These are phyloP conservation scores for Anisodus tanguticus DNA, from an alignment of 257 asterid species.

Conservation along the genomic window DNA sequence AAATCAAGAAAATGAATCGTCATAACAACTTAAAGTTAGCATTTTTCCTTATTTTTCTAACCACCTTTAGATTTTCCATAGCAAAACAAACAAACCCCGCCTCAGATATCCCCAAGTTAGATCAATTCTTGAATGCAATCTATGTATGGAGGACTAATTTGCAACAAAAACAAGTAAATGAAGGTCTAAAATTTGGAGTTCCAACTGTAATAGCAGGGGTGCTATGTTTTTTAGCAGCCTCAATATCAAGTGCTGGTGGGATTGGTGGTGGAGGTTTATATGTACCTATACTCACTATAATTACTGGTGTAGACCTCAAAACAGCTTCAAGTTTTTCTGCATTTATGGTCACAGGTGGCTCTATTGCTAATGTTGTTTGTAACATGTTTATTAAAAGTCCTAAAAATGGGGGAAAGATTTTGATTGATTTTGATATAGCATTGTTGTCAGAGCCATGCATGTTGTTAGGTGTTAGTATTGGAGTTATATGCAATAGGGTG, in stretches of 20 bases:
- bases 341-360: conserved; percentile 84
- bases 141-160: conserved; percentile 35
- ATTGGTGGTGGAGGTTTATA: conserved; percentile 85
- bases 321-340: conserved; percentile 73
- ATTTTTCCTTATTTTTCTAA: conserved; percentile 6
- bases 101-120: conserved; percentile 4
- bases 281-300: conserved; percentile 67
- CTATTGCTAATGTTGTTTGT: conserved; percentile 64
- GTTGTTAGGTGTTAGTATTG: conserved; percentile 79
- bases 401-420: conserved; percentile 33
- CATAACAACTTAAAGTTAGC: neutral
- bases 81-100: conserved; percentile 24
- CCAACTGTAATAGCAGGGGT: conserved; percentile 48
- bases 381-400: conserved; percentile 35
- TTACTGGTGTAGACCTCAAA: conserved; percentile 72
- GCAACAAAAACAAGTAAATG: conserved; percentile 21
- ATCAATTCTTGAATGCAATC: conserved; percentile 39
- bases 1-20: conserved; percentile 21
- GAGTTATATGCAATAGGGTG: conserved; percentile 68
- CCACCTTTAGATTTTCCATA: conserved; percentile 8
- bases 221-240: conserved; percentile 64
- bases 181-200: conserved; percentile 26
- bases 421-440: conserved; percentile 76
- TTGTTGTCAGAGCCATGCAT: conserved; percentile 82
- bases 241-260: conserved; percentile 85